Percentiles rank a stretch among this genome's conserved stretches.
Conservation (phyloP, 306 rosid genomes). For the Castanea crenata region DNA sequence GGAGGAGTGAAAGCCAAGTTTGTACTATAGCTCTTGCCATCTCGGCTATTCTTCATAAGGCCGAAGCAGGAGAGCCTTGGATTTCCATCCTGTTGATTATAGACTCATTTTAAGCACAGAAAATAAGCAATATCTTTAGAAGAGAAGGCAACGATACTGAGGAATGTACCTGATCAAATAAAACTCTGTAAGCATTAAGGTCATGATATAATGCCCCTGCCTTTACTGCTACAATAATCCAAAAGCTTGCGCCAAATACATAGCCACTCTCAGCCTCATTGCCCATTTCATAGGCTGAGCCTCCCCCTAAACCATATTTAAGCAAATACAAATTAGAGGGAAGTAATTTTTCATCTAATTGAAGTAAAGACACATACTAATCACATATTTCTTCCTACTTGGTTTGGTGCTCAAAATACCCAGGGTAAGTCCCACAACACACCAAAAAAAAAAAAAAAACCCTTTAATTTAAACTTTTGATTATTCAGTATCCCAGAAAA, state of each 20-base stretch:
- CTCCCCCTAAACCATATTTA: constrained; percentile 72
- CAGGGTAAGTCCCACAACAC: neutral
- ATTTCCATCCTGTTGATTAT: constrained; percentile 68
- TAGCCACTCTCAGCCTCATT: constrained; percentile 98
- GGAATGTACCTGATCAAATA: constrained; percentile 69
- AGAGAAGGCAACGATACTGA: neutral
- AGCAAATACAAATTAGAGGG: constrained; percentile 26
- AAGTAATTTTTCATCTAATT: constrained; percentile 10
- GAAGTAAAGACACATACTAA: constrained; percentile 8
- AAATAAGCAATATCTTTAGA: constrained; percentile 7
- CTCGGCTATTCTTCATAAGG: constrained; percentile 98
- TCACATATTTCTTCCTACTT: neutral
- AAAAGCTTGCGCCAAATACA: constrained; percentile 91
- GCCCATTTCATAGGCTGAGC: constrained; percentile 98
- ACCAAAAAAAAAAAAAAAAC: neutral
- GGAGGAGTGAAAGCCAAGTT: constrained; percentile 99
- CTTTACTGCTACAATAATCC: constrained; percentile 84
- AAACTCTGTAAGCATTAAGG: constrained; percentile 94
- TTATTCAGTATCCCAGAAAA: neutral
- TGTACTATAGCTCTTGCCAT: constrained; percentile 95
- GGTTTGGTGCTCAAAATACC: neutral
- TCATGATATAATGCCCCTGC: constrained; percentile 90
- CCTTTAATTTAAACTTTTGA: neutral
- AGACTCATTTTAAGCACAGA: constrained; percentile 11
- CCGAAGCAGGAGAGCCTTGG: constrained; percentile 98